Conservation (phyloP, 768 basidiomycete species). For the Tulasnella sp. region DNA sequence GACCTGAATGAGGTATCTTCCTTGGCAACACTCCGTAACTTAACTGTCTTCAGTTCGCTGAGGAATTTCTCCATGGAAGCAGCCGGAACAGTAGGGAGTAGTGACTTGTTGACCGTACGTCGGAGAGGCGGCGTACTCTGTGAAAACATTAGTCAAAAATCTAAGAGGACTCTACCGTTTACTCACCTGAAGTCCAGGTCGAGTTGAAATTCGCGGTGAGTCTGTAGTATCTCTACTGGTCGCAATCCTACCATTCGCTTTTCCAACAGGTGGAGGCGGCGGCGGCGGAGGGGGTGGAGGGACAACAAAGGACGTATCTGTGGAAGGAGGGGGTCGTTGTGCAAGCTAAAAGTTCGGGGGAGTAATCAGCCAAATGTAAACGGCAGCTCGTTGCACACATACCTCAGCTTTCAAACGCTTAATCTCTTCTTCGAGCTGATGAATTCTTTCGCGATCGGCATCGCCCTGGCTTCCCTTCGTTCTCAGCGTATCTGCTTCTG, state of each 20-base stretch:
- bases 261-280: constrained; percentile 5
- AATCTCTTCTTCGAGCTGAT: constrained; percentile 8
- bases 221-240: too few species aligned
- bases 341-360: neutral
- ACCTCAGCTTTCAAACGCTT: constrained; percentile 9
- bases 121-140: too few species aligned
- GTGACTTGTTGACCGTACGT: neutral
- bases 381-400: too few species aligned
- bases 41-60: neutral
- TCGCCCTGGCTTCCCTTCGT: neutral
- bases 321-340: neutral
- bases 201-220: too few species aligned
- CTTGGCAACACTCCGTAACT: neutral
- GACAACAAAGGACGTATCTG: neutral
- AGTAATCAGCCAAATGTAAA: neutral
- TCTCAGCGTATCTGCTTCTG: constrained; percentile 3
- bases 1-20: too few species aligned
- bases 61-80: constrained; percentile 2
- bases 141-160: too few species aligned
- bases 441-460: neutral
- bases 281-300: constrained; percentile 10
- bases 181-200: too few species aligned
- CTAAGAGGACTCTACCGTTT: too few species aligned
- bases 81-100: constrained; percentile 2
- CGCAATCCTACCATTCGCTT: too few species aligned